These are phyloP conservation scores for Pleurotus tuoliensis DNA, from an alignment of 768 basidiomycete species.

Conservation along the genomic window DNA sequence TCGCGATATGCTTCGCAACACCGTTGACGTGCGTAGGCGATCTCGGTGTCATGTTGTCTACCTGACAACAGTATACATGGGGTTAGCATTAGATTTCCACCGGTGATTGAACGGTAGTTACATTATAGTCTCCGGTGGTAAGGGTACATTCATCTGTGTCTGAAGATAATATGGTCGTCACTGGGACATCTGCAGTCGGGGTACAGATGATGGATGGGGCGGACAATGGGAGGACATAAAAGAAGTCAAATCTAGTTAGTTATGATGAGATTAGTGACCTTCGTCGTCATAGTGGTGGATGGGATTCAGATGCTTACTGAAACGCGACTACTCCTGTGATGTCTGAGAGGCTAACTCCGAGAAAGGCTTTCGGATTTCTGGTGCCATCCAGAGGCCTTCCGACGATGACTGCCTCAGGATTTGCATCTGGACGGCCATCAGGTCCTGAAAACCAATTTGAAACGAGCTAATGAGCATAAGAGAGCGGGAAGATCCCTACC, in stretches of 20 bases:
- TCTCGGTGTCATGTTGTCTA: constrained; percentile 53
- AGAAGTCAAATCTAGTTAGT: constrained; percentile 41
- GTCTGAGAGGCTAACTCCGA: constrained; percentile 43
- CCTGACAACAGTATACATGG: constrained; percentile 24
- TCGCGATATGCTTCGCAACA: constrained; percentile 51
- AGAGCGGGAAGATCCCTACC: constrained; percentile 10
- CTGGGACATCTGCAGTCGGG: constrained; percentile 27
- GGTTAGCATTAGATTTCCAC: not conserved
- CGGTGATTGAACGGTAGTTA: constrained; percentile 17
- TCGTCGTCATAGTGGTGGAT: not conserved
- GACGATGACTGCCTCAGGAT: constrained; percentile 36
- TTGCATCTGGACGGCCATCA: not conserved
- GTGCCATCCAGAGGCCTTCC: constrained; percentile 53
- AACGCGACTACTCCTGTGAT: constrained; percentile 55
- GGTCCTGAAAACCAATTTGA: not conserved
- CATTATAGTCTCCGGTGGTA: constrained; percentile 61
- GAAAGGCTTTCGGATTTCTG: constrained; percentile 41
- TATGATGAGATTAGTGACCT: not conserved
- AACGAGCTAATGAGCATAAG: not conserved
- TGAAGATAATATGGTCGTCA: constrained; percentile 35
- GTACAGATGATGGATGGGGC: constrained; percentile 42
- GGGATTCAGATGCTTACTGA: constrained; percentile 31
- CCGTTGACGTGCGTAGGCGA: constrained; percentile 37
- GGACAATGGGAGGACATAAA: constrained; percentile 53
- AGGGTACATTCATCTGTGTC: constrained; percentile 35